Percentiles rank a stretch among this genome's conserved stretches.
Evolutionary conservation across 768 basidiomycete species (phyloP).

Genomic region (Rhodotorula graminis): DNA sequence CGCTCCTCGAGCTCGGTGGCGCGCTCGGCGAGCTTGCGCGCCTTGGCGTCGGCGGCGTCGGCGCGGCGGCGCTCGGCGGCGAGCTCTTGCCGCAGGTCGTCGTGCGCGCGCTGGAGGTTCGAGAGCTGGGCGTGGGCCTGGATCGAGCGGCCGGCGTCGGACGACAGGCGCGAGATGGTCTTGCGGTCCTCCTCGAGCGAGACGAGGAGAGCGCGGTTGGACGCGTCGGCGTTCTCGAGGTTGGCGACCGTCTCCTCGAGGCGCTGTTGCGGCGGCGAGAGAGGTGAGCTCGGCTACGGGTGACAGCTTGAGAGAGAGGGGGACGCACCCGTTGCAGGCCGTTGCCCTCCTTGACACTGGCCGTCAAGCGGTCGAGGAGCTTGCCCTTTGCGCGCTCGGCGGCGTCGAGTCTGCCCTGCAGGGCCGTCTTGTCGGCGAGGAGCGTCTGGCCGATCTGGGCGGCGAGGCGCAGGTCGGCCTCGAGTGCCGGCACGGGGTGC

Average conservation of each 20-base stretch:
- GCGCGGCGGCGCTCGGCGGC: slow-evolving; percentile 66
- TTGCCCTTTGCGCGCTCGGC: slow-evolving; percentile 42
- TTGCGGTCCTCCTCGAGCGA: slow-evolving; percentile 70
- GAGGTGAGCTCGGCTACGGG: no score
- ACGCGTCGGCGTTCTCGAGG: slow-evolving; percentile 72
- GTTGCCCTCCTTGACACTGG: slow-evolving; percentile 57
- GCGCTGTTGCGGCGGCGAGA: slow-evolving; percentile 51
- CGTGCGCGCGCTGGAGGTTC: slow-evolving; percentile 65
- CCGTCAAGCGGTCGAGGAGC: slow-evolving; percentile 47
- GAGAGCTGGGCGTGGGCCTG: slow-evolving; percentile 67
- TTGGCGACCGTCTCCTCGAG: slow-evolving; percentile 73
- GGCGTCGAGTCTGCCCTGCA: slow-evolving; percentile 64
- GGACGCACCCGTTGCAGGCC: slow-evolving; percentile 58
- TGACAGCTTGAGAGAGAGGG: background rate
- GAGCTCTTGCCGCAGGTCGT: slow-evolving; percentile 71
- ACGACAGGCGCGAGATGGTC: slow-evolving; percentile 62
- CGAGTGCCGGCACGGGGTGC: background rate
- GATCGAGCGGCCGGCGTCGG: slow-evolving; percentile 64
- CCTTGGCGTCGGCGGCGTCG: slow-evolving; percentile 61
- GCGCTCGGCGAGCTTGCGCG: slow-evolving; percentile 44
- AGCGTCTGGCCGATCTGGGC: slow-evolving; percentile 60
- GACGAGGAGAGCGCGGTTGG: slow-evolving; percentile 66
- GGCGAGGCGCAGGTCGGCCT: slow-evolving; percentile 32
- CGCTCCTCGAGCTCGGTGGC: slow-evolving; percentile 23
- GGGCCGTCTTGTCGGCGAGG: slow-evolving; percentile 60